These are phyloP conservation scores for Trypanosoma vivax DNA, from an alignment of 208 protist species.

Conservation along the genomic window DNA sequence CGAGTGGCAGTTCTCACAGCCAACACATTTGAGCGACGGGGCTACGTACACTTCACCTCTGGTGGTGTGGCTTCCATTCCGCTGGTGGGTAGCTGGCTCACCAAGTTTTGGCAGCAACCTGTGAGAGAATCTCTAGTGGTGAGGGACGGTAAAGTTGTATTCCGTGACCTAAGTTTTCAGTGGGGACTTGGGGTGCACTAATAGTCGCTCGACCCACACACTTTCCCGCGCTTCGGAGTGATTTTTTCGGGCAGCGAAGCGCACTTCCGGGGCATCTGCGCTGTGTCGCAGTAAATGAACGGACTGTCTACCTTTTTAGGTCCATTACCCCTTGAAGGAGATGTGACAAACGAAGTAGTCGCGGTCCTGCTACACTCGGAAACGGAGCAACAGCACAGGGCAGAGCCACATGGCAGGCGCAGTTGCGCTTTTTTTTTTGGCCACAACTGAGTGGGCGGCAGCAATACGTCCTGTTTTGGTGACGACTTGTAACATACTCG, in stretches of 20 bases:
- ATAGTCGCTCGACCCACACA: too few species aligned
- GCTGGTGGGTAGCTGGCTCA: slow-evolving; percentile 46
- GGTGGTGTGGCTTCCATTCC: slow-evolving; percentile 33
- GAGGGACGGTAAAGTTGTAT: slow-evolving; percentile 54
- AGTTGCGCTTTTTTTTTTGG: background rate
- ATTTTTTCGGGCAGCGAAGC: too few species aligned
- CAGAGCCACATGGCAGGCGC: background rate
- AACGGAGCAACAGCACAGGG: background rate
- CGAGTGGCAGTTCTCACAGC: slow-evolving; percentile 42
- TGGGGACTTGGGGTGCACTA: slow-evolving; percentile 55
- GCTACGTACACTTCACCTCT: slow-evolving; percentile 59
- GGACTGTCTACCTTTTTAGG: too few species aligned
- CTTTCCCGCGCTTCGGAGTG: too few species aligned
- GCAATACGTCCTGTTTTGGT: too few species aligned
- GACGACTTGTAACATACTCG: too few species aligned
- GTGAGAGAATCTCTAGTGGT: slow-evolving; percentile 73
- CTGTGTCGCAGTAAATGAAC: too few species aligned
- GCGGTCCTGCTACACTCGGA: too few species aligned
- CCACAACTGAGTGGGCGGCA: too few species aligned
- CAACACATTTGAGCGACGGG: slow-evolving; percentile 61
- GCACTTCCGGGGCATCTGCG: too few species aligned
- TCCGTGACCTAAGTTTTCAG: slow-evolving; percentile 63
- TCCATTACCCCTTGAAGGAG: too few species aligned
- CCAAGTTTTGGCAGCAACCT: slow-evolving; percentile 46
- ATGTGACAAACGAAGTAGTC: too few species aligned